Evolutionary conservation across 192 early-diverging fungal genomes (phyloP).

Genomic region (Physocladia obscura): DNA sequence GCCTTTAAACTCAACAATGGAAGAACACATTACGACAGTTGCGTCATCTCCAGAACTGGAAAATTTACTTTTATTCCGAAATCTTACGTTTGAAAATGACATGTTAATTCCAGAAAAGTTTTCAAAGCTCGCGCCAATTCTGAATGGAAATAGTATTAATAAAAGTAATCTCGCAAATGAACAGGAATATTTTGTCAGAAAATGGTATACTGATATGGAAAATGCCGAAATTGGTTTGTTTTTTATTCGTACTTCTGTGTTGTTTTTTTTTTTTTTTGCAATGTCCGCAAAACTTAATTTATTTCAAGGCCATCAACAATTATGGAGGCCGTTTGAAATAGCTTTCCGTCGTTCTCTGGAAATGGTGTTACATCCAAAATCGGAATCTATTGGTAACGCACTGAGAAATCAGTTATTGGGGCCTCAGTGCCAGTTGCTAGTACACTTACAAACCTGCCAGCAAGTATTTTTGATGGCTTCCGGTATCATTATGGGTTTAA

Average conservation of each 20-base stretch:
- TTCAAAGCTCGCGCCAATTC: no score
- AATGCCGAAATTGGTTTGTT: not conserved
- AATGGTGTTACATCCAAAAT: not conserved
- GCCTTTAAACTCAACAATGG: no score
- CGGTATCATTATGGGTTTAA: constrained; percentile 1
- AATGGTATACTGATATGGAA: not conserved
- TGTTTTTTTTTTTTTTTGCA: constrained; percentile 1
- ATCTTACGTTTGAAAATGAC: no score
- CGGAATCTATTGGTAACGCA: not conserved
- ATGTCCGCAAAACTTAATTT: not conserved
- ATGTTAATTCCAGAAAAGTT: no score
- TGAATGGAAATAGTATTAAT: no score
- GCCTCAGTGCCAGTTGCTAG: not conserved
- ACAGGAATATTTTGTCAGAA: no score
- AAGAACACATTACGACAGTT: no score
- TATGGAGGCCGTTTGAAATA: constrained; percentile 17
- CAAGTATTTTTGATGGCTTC: constrained; percentile 23
- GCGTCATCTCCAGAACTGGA: no score
- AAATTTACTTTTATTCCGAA: no score
- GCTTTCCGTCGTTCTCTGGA: not conserved
- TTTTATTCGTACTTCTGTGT: no score
- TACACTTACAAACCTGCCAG: constrained; percentile 13
- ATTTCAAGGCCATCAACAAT: constrained; percentile 2
- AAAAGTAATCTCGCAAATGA: no score
- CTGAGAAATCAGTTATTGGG: not conserved